phyloP scores from a whole-genome alignment of 139 green algal genomes.

The Chara braunii region DNA sequence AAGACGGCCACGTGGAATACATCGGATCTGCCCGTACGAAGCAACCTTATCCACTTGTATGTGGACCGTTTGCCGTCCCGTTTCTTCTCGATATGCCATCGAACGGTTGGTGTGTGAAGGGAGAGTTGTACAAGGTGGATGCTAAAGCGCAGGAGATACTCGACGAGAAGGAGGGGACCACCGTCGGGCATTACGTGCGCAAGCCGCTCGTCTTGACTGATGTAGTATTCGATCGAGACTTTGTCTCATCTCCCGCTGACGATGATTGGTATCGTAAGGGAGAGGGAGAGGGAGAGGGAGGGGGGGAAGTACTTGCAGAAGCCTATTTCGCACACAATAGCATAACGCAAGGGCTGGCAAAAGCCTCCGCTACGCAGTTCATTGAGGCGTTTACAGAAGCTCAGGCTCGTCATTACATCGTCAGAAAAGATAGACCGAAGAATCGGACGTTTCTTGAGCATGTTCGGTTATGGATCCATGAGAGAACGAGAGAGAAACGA shows the following conservation, averaged over 20 bases:
- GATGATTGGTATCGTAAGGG: not conserved
- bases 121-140: slow-evolving; percentile 29
- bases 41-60: slow-evolving; percentile 7
- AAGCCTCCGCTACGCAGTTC: not conserved
- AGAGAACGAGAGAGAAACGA: too few species aligned
- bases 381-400: not conserved
- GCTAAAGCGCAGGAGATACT: slow-evolving; percentile 1
- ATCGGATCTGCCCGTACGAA: slow-evolving; percentile 19
- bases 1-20: not conserved
- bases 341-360: not conserved
- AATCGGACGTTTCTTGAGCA: slow-evolving; percentile 18
- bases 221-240: slow-evolving; percentile 2
- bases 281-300: not conserved
- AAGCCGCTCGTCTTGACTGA: too few species aligned
- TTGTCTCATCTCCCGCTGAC: too few species aligned
- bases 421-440: not conserved
- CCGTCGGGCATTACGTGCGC: slow-evolving; percentile 28
- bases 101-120: not conserved
- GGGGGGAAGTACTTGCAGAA: not conserved
- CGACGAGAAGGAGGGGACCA: slow-evolving; percentile 26
- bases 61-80: slow-evolving; percentile 24
- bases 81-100: slow-evolving; percentile 29
- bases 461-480: slow-evolving; percentile 7
- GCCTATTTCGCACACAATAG: slow-evolving; percentile 6
- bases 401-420: not conserved